Evolutionary conservation across 179 eudicot genomes (phyloP), one percentile per base, ranked within the genome.

Genomic region (Beta macrorhiza): DNA sequence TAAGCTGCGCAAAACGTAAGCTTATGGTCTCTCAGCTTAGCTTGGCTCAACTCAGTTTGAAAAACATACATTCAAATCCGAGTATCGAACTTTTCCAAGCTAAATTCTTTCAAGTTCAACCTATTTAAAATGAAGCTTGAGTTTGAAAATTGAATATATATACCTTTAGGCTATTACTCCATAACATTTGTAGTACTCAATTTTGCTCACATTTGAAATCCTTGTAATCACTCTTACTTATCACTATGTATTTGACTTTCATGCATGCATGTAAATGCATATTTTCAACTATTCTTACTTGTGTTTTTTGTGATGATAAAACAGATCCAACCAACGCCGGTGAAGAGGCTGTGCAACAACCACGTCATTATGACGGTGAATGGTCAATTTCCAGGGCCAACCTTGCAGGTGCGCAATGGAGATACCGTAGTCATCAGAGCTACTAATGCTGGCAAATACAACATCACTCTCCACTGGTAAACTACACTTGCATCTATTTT

Each of bases 341-440:
- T 84, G 79, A 86, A 59, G 80, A 84, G 87, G 83, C 79, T 88
- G 79, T 88, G 90, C 87, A 82, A 81, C 51, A 84, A 85, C 77
- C 82, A 82, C 19, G 83, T 67, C 25, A 63, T 88, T 53, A 86
- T 88, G 84, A 88, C 90, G 14, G 90, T 88, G 44, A 88, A 88
- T 22, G 90, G 88, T 19, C 88, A 88, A 42, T 88, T 44, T 80
- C 90, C 87, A 17, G 90, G 88, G 67, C 88, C 90, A 52, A 82
- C 84, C 79, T 62, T 88, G 61, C 77, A 88, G 67, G 88, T 82
- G 3, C 79, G 82, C 9, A 42, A 88, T 22, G 90, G 90, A 69
- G 87, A 88, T 76, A 86, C 85, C 53, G 70, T 81, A 7, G 80
- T 86, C 68, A 75, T 86, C 80, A 80, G 69, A 86, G 88, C 58